Conservation (phyloP, 1,139 yeast genomes). For the Yamadazyma membranifaciens region DNA sequence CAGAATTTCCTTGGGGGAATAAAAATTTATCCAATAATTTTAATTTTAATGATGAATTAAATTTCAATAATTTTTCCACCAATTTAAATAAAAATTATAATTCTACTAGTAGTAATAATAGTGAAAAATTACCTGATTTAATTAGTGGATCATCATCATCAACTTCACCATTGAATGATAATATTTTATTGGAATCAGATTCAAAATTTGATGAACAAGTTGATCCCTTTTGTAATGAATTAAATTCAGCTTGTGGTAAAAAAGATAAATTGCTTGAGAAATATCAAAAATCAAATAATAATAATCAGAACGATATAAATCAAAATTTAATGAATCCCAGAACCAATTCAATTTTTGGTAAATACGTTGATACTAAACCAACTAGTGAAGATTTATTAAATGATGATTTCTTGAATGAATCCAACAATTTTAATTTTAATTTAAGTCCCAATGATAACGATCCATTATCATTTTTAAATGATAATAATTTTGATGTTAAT, state of each 20-base stretch:
- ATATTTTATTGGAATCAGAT: constrained; percentile 23
- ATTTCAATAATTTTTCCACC: constrained; percentile 4
- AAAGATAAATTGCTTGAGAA: constrained; percentile 68
- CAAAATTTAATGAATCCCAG: background rate
- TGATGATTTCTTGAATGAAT: constrained; percentile 28
- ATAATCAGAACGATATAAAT: background rate
- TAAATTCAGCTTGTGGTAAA: constrained; percentile 85
- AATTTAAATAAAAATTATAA: background rate
- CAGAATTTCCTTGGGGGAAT: constrained; percentile 38
- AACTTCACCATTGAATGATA: constrained; percentile 42
- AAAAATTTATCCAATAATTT: constrained; percentile 14
- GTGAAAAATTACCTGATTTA: constrained; percentile 32
- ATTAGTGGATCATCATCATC: constrained; percentile 35
- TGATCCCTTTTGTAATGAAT: constrained; percentile 69
- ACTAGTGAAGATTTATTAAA: constrained; percentile 10
- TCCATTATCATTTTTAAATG: constrained; percentile 47
- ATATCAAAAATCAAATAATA: constrained; percentile 20
- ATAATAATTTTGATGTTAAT: constrained; percentile 49
- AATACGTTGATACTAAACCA: constrained; percentile 6
- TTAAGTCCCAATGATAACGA: constrained; percentile 21
- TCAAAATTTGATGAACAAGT: constrained; percentile 41
- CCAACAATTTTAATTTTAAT: constrained; percentile 19
- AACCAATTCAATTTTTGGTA: constrained; percentile 8
- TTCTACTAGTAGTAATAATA: constrained; percentile 3
- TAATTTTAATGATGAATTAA: constrained; percentile 8